Conservation (phyloP, 805 yeast species). For the Phaffomyces opuntiae region DNA sequence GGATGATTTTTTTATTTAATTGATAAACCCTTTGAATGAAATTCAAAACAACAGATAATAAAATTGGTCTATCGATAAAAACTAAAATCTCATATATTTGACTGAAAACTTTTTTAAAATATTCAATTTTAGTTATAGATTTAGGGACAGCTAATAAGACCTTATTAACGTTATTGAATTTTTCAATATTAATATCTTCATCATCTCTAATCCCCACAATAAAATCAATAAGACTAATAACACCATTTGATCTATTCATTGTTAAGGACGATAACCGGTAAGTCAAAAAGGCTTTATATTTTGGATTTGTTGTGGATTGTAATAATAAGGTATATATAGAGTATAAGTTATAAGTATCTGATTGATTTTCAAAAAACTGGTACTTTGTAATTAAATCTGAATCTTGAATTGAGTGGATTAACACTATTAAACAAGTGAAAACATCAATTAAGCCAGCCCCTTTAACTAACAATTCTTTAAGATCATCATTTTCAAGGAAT, state of each 20-base stretch:
- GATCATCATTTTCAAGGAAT: conserved; percentile 22
- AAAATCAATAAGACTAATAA: conserved; percentile 67
- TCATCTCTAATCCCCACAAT: conserved; percentile 69
- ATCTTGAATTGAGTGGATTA: conserved; percentile 22
- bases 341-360: conserved; percentile 65
- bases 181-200: conserved; percentile 60
- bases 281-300: conserved; percentile 42
- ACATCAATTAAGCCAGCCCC: conserved; percentile 67
- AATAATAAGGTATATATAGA: conserved; percentile 53
- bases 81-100: conserved; percentile 60
- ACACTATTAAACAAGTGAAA: conserved; percentile 39
- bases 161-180: conserved; percentile 59
- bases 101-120: conserved; percentile 49
- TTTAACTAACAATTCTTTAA: conserved; percentile 42
- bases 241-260: conserved; percentile 58
- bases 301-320: conserved; percentile 38
- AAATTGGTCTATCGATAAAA: conserved; percentile 52
- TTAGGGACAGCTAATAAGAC: conserved; percentile 60
- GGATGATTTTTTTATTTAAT: conserved; percentile 41
- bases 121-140: conserved; percentile 36
- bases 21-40: conserved; percentile 45
- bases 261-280: conserved; percentile 48
- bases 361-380: conserved; percentile 30
- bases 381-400: conserved; percentile 8
- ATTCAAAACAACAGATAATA: conserved; percentile 49